phyloP scores from a whole-genome alignment of 352 stramenopile genomes.

The Globisporangium iwayamae region DNA sequence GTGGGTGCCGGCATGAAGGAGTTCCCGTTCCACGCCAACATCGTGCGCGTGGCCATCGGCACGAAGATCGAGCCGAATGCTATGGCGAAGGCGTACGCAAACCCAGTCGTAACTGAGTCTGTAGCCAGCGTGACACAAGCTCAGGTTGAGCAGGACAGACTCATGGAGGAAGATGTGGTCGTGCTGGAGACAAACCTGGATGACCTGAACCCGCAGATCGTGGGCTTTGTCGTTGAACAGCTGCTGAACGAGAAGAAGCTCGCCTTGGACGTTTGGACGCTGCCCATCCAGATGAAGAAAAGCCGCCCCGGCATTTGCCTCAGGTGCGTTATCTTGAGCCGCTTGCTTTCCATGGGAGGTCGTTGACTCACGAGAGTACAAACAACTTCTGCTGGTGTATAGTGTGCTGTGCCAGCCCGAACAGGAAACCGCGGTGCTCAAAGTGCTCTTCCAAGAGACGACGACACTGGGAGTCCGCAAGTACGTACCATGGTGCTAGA shows the following conservation, averaged over 20 bases:
- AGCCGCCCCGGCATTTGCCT: conserved; percentile 72
- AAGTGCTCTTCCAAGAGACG: conserved; percentile 77
- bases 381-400: not conserved
- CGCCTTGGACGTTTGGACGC: conserved; percentile 88
- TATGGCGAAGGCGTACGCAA: conserved; percentile 33
- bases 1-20: conserved; percentile 88
- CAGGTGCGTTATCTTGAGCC: conserved; percentile 28
- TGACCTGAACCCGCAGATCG: conserved; percentile 85
- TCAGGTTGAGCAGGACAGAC: not conserved
- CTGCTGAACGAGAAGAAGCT: conserved; percentile 37
- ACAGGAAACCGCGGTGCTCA: conserved; percentile 51
- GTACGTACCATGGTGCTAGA: conserved; percentile 23
- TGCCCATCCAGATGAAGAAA: conserved; percentile 92
- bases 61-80: conserved; percentile 35
- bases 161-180: conserved; percentile 45
- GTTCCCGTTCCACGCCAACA: conserved; percentile 86
- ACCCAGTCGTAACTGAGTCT: conserved; percentile 7
- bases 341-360: not conserved
- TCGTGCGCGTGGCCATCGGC: conserved; percentile 86
- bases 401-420: conserved; percentile 74
- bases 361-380: not conserved
- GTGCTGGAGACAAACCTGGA: conserved; percentile 90
- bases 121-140: not conserved
- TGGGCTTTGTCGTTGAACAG: conserved; percentile 73
- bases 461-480: conserved; percentile 87